Conservation (phyloP, 257 asterid species). For the Penstemon barbatus region DNA sequence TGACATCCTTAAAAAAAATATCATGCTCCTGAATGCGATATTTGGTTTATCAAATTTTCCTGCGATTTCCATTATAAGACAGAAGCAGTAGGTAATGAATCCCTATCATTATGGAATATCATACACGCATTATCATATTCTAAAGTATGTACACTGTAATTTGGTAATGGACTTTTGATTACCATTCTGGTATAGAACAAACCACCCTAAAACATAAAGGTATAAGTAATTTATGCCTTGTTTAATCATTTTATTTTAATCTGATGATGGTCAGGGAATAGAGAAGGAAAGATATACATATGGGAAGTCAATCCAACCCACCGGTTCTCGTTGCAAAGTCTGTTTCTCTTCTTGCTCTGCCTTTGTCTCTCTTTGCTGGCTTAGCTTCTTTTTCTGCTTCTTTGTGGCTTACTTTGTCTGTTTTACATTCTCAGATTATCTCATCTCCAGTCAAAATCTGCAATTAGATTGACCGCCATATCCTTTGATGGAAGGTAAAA, state of each 20-base stretch:
- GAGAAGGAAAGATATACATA: conserved; percentile 91
- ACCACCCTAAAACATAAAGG: not conserved
- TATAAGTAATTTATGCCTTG: conserved; percentile 15
- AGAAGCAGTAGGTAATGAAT: conserved; percentile 73
- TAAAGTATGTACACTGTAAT: not conserved
- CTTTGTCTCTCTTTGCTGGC: no score
- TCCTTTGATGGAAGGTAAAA: conserved; percentile 87
- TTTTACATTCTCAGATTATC: conserved; percentile 55
- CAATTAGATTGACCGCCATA: conserved; percentile 91
- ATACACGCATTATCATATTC: no score
- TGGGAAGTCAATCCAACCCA: conserved; percentile 96
- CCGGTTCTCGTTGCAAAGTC: conserved; percentile 84
- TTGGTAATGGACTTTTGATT: not conserved
- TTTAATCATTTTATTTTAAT: conserved; percentile 6
- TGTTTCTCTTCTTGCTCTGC: conserved; percentile 20
- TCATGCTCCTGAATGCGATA: conserved; percentile 96
- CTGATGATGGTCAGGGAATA: conserved; percentile 57
- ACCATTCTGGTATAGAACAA: not conserved
- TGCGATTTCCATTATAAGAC: conserved; percentile 82
- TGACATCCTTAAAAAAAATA: conserved; percentile 93
- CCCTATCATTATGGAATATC: not conserved
- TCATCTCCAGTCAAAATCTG: conserved; percentile 82
- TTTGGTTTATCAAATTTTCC: conserved; percentile 96
- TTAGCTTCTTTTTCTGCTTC: conserved; percentile 5
- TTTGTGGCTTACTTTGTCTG: conserved; percentile 1